Percentiles rank a stretch among this genome's conserved stretches.
Conservation (phyloP, 2,329 filamentous ascomycete species). For the Alternaria triticimaculans region DNA sequence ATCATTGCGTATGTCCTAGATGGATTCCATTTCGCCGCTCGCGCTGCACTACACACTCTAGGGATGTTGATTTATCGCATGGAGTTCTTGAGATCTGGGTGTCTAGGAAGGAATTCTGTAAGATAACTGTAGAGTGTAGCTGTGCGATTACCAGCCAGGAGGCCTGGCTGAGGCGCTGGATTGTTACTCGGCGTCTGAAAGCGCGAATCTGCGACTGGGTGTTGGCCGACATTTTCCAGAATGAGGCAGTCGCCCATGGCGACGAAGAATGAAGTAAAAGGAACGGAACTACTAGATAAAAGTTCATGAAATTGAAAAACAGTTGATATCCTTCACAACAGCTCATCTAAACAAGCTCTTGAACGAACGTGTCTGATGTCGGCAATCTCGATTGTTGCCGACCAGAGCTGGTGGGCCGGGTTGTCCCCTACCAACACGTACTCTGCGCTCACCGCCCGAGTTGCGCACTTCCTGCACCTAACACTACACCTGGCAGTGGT, state of each 20-base stretch:
- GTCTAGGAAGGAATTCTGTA: slow-evolving; percentile 37
- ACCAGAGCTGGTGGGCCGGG: slow-evolving; percentile 7
- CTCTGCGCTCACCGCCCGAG: slow-evolving; percentile 15
- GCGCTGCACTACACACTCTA: slow-evolving; percentile 38
- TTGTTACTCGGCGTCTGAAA: slow-evolving; percentile 35
- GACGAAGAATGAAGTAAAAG: slow-evolving; percentile 15
- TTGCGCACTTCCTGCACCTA: slow-evolving; percentile 15
- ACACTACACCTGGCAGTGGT: slow-evolving; percentile 12
- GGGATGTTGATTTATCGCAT: slow-evolving; percentile 33
- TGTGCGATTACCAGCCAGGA: slow-evolving; percentile 26
- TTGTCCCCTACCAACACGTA: slow-evolving; percentile 23
- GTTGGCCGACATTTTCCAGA: slow-evolving; percentile 16
- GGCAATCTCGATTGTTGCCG: slow-evolving; percentile 3
- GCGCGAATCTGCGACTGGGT: slow-evolving; percentile 5
- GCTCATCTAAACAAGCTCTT: neutral
- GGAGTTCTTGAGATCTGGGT: slow-evolving; percentile 39
- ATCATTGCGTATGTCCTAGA: slow-evolving; percentile 38
- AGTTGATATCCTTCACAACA: slow-evolving; percentile 27
- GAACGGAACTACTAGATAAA: slow-evolving; percentile 32
- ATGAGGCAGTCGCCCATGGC: slow-evolving; percentile 11
- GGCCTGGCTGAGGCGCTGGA: slow-evolving; percentile 34
- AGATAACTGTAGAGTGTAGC: slow-evolving; percentile 35
- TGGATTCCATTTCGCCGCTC: slow-evolving; percentile 36
- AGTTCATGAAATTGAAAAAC: slow-evolving; percentile 42
- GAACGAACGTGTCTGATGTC: neutral